Percentiles rank a stretch among this genome's conserved stretches.
These are phyloP conservation scores for Evernia prunastri DNA, from an alignment of 495 filamentous ascomycete genomes.

Conservation along the genomic window DNA sequence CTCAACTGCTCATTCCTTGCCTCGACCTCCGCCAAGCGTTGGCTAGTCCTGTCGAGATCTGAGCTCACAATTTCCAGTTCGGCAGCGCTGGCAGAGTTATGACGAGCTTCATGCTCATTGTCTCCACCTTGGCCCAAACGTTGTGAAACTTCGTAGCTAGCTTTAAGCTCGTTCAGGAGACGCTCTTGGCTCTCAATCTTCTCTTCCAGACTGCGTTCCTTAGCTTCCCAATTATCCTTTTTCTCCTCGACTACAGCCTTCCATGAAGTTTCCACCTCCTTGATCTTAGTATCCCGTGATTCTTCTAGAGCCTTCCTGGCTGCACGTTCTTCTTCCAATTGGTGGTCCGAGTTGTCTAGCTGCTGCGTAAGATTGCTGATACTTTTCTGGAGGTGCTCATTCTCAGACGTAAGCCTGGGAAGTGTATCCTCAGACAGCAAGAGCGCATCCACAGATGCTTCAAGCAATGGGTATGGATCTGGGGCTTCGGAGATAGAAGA, in stretches of 20 bases:
- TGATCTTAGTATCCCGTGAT: slow-evolving; percentile 65
- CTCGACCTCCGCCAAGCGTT: slow-evolving; percentile 84
- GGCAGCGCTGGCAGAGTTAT: slow-evolving; percentile 65
- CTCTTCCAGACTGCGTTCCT: slow-evolving; percentile 85
- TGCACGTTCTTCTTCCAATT: slow-evolving; percentile 64
- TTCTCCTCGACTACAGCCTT: slow-evolving; percentile 88
- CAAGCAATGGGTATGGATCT: slow-evolving; percentile 92
- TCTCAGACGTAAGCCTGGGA: slow-evolving; percentile 79
- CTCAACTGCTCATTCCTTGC: slow-evolving; percentile 90
- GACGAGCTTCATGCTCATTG: slow-evolving; percentile 47
- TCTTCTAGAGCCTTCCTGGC: slow-evolving; percentile 70
- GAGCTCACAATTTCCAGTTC: slow-evolving; percentile 90
- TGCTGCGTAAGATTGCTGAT: slow-evolving; percentile 81
- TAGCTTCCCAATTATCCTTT: slow-evolving; percentile 91
- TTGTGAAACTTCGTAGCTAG: slow-evolving; percentile 94
- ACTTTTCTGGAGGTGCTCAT: slow-evolving; percentile 72
- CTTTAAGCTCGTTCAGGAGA: slow-evolving; percentile 87
- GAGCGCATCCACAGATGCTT: slow-evolving; percentile 92
- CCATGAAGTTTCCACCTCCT: slow-evolving; percentile 87
- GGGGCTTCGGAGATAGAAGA: slow-evolving; percentile 90
- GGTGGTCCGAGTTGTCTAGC: slow-evolving; percentile 75
- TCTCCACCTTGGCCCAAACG: slow-evolving; percentile 69
- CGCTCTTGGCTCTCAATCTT: slow-evolving; percentile 93
- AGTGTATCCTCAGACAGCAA: slow-evolving; percentile 84
- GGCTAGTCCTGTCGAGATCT: slow-evolving; percentile 83